These are phyloP conservation scores for Artemisia annua DNA, from an alignment of 129 eudicot species.

Conservation along the genomic window DNA sequence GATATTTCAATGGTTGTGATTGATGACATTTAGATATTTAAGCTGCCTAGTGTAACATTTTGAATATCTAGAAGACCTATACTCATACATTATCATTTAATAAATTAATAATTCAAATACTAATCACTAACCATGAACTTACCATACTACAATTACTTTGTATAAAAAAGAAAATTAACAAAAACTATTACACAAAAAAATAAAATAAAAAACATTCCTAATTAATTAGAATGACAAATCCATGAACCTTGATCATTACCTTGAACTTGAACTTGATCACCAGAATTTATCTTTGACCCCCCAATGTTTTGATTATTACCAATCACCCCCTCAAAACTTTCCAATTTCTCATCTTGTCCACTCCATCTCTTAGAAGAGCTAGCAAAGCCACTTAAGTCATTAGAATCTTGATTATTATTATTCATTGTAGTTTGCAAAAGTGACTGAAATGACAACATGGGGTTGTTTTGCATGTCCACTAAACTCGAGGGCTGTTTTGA, in stretches of 20 bases:
- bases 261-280: constrained; percentile 41
- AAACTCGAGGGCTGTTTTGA: constrained; percentile 34
- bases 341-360: constrained; percentile 29
- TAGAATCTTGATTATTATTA: constrained; percentile 1
- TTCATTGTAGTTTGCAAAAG: constrained; percentile 33
- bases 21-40: too few relatives aligned
- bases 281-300: constrained; percentile 33
- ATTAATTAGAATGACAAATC: constrained; percentile 54
- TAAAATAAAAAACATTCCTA: background rate
- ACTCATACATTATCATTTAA: background rate
- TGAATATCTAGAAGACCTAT: too few relatives aligned
- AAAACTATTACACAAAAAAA: background rate
- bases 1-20: too few relatives aligned
- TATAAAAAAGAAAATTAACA: background rate
- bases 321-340: constrained; percentile 29
- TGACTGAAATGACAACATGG: constrained; percentile 40
- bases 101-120: background rate
- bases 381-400: constrained; percentile 34
- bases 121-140: background rate
- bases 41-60: too few relatives aligned
- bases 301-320: constrained; percentile 32
- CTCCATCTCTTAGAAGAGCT: constrained; percentile 31
- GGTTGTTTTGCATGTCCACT: constrained; percentile 38
- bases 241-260: constrained; percentile 51
- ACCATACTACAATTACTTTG: constrained; percentile 16